Base-by-base conservation (phyloP, 2,329 filamentous ascomycete genomes). In the Penicillium nordicum region DNA sequence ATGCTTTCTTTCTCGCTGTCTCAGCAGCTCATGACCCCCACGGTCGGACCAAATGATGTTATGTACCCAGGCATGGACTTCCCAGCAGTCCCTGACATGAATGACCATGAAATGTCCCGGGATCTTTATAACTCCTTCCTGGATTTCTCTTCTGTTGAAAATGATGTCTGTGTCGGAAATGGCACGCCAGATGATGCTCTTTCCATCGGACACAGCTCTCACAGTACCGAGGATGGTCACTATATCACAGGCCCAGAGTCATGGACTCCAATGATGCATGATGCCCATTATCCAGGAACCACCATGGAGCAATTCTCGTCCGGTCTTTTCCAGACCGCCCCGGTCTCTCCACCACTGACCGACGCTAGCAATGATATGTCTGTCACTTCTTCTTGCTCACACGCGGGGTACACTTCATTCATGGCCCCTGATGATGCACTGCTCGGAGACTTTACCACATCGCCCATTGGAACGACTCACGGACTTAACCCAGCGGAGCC, bases 1-100 rank as follows among this genome's bases (percentile, higher is more conserved):
- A 72, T 75, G 70, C 66, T 76, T 60, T 72, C 74, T 60, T 76
- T 74, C 63, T 72, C 72, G 50, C 69, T 75, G 63, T 73, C 74
- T 53, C 74, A 76, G 44, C 73, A 75, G 54, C 61, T 76, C 41
- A 68, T 76, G 63, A 69, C 73, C 46, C 66, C 70, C 57, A 69
- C 71, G 55, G 68, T 73, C 55, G 73, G 74, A 57, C 70, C 72
- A 43, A 68, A 68, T 62, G 69, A 74, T 66, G 67, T 73, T 57
- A 73, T 73, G 67, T 75, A 74, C 63, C 67, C 70, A 57, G 68
- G 74, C 50, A 67, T 73, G 57, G 74, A 76, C 56, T 71, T 74
- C 63, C 69, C 69, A 62, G 66, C 69, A 61, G 65, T 73, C 53
- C 68, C 69, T 58, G 71, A 74, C 57, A 60, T 74, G 60, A 67